Base-by-base conservation (phyloP, 1,284 basidiomycete species). In the Chalciporus sp. region DNA sequence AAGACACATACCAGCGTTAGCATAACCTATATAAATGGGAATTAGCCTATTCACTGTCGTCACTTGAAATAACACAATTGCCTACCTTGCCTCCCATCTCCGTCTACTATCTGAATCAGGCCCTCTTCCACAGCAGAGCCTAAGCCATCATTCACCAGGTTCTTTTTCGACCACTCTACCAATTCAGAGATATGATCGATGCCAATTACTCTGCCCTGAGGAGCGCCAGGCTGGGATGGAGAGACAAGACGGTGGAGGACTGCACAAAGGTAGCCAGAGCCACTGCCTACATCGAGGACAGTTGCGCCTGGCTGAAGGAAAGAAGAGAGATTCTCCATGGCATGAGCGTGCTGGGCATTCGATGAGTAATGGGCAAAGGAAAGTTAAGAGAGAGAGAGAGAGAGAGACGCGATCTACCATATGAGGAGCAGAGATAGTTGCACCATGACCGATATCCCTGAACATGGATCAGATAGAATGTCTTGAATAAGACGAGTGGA, bases 121-220 rank as follows among this genome's bases (percentile, higher is more conserved):
- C 79, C 77, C 16, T 71, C 66, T 2, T 83, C 74, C 27, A 93
- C 43, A 0, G 79, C 81, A 1, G 70, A 58, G 0, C 75, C 78
- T 1, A 90, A 72, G 0, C 90, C 91, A 61, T 95, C 92, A 10
- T 75, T 77, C 37, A 71, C 72, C 11, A 98, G 72, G 64, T 97
- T 98, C 17, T 70, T 58, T 7, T 79, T 70, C 0, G 90, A 90
- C 77, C 85, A 84, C 4, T 89, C 80, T 2, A 87, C 84, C 10
- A 97, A 80, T 60, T 87, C 84, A 0, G 82, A 78, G 59, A 99
- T 86, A 69, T 99, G 96, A 51, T 99, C 96, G 59, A 99, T 92
- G 2, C 94, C 95, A 12, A 97, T 77, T 3, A 98, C 88, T 57
- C 77, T 86, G 7, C 88, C 90, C 39, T 68, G 68, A 7, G 72